Evolutionary conservation across 352 stramenopile species (phyloP).

Genomic region (Pythium myriotylum): DNA sequence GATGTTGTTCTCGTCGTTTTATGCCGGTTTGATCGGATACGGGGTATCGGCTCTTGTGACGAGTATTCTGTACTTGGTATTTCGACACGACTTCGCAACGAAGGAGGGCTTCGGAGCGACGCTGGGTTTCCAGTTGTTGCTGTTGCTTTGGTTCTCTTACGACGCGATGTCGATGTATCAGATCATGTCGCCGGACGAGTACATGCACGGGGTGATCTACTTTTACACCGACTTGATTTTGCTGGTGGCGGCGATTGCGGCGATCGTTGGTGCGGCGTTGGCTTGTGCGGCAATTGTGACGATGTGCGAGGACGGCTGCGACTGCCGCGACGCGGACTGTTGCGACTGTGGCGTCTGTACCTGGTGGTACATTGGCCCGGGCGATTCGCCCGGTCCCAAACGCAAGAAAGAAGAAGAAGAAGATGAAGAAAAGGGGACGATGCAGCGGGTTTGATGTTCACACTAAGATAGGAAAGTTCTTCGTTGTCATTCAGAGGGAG

Average conservation of each 20-base stretch:
- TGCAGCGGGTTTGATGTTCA: no score
- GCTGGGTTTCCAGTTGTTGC: slow-evolving; percentile 22
- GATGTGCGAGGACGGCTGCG: not conserved
- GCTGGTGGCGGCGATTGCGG: not conserved
- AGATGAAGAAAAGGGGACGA: no score
- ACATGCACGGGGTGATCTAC: slow-evolving; percentile 41
- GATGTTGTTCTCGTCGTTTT: slow-evolving; percentile 5
- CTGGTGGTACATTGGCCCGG: no score
- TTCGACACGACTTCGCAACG: no score
- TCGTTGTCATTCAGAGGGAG: no score
- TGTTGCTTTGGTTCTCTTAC: slow-evolving; percentile 30
- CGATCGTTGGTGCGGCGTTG: not conserved
- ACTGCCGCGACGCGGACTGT: no score
- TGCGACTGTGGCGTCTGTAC: no score
- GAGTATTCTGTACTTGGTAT: slow-evolving; percentile 4
- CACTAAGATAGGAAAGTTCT: no score
- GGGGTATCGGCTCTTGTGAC: slow-evolving; percentile 8
- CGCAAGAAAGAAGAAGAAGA: no score
- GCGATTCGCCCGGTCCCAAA: no score
- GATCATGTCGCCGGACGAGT: slow-evolving; percentile 35
- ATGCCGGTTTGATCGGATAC: slow-evolving; percentile 11
- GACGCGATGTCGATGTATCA: slow-evolving; percentile 24
- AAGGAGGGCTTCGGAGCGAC: not conserved
- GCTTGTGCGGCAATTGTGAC: not conserved
- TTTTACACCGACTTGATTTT: slow-evolving; percentile 49